Conservation (phyloP, 1,139 yeast genomes). For the Hyphopichia khmerensis region DNA sequence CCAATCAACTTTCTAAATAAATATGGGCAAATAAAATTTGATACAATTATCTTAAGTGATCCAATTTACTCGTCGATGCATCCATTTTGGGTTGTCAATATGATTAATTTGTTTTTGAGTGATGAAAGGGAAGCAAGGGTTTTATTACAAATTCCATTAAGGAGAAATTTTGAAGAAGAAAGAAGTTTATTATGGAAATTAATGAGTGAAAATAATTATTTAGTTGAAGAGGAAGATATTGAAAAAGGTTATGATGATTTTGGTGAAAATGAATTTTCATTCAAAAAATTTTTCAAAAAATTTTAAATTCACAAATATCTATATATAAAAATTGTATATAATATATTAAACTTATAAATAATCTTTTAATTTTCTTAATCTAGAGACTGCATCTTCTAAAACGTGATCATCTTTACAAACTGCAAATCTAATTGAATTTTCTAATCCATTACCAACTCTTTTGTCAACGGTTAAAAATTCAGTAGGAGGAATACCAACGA, state of each 20-base stretch:
- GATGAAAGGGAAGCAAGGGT: slow-evolving; percentile 38
- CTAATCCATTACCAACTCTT: slow-evolving; percentile 72
- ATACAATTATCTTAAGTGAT: slow-evolving; percentile 73
- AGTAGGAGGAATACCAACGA: slow-evolving; percentile 94
- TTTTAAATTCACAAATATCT: neutral
- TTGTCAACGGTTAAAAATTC: slow-evolving; percentile 68
- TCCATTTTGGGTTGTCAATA: slow-evolving; percentile 67
- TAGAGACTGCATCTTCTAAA: slow-evolving; percentile 76
- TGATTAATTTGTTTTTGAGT: slow-evolving; percentile 50
- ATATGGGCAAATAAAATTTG: slow-evolving; percentile 31
- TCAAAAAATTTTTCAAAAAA: slow-evolving; percentile 33
- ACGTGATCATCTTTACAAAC: slow-evolving; percentile 89
- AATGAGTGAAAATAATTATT: slow-evolving; percentile 32
- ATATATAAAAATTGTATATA: slow-evolving; percentile 1
- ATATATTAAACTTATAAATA: slow-evolving; percentile 37
- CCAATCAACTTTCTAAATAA: slow-evolving; percentile 41
- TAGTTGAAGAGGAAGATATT: slow-evolving; percentile 21
- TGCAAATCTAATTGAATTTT: slow-evolving; percentile 87
- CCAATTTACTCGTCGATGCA: slow-evolving; percentile 85
- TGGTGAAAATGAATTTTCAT: slow-evolving; percentile 67
- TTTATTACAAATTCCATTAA: slow-evolving; percentile 71
- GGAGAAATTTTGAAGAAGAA: slow-evolving; percentile 66
- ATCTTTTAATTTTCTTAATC: slow-evolving; percentile 67
- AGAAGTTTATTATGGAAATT: slow-evolving; percentile 59
- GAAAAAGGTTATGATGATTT: slow-evolving; percentile 84